Conservation (phyloP, 441 rosid genomes). For the Erysimum cheiri region DNA sequence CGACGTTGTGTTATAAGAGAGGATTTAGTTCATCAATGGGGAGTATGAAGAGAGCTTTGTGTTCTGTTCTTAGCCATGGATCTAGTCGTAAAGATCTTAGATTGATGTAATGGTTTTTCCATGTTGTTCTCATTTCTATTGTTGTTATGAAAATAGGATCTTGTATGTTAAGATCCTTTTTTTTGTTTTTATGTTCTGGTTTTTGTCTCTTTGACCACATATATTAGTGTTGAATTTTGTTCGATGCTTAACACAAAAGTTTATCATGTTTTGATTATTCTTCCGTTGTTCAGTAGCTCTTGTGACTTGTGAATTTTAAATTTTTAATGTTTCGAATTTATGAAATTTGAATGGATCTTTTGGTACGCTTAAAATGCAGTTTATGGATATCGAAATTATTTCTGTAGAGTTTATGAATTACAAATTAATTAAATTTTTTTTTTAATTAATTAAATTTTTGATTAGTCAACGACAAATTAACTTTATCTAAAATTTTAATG, state of each 20-base stretch:
- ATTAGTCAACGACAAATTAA: slow-evolving; percentile 27
- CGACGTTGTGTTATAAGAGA: slow-evolving; percentile 49
- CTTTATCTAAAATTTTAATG: slow-evolving; percentile 8
- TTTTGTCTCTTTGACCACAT: slow-evolving; percentile 29
- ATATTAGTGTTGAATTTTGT: slow-evolving; percentile 36
- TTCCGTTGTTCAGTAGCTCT: neutral
- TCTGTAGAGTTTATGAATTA: neutral
- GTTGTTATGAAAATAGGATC: slow-evolving; percentile 34
- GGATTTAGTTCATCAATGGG: slow-evolving; percentile 47
- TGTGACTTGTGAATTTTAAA: slow-evolving; percentile 22
- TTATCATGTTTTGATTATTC: slow-evolving; percentile 22
- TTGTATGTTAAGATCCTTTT: slow-evolving; percentile 11
- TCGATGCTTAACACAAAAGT: slow-evolving; percentile 19
- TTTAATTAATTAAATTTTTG: neutral
- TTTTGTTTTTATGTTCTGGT: neutral
- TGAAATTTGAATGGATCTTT: slow-evolving; percentile 15
- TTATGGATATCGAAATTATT: neutral
- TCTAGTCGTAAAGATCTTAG: slow-evolving; percentile 46
- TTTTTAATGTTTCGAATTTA: neutral
- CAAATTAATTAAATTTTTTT: neutral
- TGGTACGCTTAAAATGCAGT: slow-evolving; percentile 2
- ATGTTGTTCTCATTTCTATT: slow-evolving; percentile 15
- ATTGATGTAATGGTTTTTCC: slow-evolving; percentile 29
- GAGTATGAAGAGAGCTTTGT: slow-evolving; percentile 52
- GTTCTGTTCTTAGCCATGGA: slow-evolving; percentile 47